Percentiles rank a stretch among this genome's conserved stretches.
These are phyloP conservation scores for Stropharia rugosoannulata DNA, from an alignment of 768 basidiomycete species.

Conservation along the genomic window DNA sequence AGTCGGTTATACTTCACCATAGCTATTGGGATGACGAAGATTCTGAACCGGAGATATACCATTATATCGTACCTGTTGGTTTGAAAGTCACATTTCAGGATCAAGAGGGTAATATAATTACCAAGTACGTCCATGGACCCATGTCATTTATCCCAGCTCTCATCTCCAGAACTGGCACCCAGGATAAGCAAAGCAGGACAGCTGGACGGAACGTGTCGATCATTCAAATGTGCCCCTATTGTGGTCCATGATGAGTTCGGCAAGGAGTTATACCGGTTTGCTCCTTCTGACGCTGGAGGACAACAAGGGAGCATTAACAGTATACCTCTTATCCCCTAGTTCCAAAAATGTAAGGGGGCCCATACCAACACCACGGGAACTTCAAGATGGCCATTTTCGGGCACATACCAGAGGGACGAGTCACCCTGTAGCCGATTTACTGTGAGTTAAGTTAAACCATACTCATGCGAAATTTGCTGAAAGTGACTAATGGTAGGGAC, in stretches of 20 bases:
- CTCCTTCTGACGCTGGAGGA: not conserved
- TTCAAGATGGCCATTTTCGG: constrained; percentile 5
- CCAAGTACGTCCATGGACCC: constrained; percentile 39
- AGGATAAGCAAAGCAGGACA: constrained; percentile 21
- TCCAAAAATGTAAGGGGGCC: constrained; percentile 5
- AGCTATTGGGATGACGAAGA: constrained; percentile 24
- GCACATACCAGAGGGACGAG: not conserved
- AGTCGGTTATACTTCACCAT: constrained; percentile 23
- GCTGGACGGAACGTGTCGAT: constrained; percentile 3
- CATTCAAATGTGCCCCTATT: constrained; percentile 37
- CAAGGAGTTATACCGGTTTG: constrained; percentile 55
- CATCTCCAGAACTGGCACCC: not conserved
- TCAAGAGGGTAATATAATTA: constrained; percentile 60
- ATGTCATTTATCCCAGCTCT: not conserved
- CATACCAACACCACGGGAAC: constrained; percentile 6
- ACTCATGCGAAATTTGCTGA: not conserved
- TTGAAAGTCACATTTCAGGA: constrained; percentile 69
- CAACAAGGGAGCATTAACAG: not conserved
- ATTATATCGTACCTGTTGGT: constrained; percentile 67
- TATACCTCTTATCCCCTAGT: not conserved
- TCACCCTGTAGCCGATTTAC: not conserved
- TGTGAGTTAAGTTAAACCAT: not conserved
- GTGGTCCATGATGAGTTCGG: constrained; percentile 63
- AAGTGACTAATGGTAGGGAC: not conserved
- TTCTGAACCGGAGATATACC: constrained; percentile 34